A percentile compares a stretch with the other conserved stretches of the same genome.
phyloP scores from a whole-genome alignment of 2,329 filamentous ascomycete genomes.

The Phyllachora maydis region DNA sequence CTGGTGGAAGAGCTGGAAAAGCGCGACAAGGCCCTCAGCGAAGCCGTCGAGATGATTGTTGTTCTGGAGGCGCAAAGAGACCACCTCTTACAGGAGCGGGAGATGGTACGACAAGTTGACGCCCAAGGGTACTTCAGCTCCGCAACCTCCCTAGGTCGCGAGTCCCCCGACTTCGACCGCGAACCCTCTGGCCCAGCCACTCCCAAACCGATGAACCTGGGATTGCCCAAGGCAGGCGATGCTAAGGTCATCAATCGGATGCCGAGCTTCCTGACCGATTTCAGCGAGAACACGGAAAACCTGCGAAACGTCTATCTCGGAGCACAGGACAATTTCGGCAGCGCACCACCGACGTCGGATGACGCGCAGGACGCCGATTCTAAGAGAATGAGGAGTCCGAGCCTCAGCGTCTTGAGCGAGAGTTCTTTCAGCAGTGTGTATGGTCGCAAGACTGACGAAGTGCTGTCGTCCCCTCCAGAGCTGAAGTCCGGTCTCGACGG shows the following conservation, averaged over 20 bases:
- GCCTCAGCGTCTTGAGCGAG: constrained; percentile 43
- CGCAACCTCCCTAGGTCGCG: constrained; percentile 10
- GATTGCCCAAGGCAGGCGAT: constrained; percentile 9
- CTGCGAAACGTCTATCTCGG: constrained; percentile 37
- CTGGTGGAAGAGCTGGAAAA: constrained; percentile 32
- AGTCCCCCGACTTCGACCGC: constrained; percentile 6
- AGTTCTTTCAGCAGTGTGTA: constrained; percentile 48
- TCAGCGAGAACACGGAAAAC: constrained; percentile 36
- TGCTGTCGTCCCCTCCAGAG: too few relatives aligned
- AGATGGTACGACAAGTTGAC: constrained; percentile 29
- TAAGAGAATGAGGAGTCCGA: constrained; percentile 31
- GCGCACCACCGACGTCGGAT: constrained; percentile 25
- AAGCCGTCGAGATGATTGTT: constrained; percentile 51
- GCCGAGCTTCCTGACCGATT: constrained; percentile 44
- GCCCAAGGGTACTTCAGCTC: constrained; percentile 15
- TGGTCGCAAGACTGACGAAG: constrained; percentile 18
- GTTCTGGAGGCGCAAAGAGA: constrained; percentile 38
- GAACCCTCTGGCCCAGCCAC: too few relatives aligned
- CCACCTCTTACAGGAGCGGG: constrained; percentile 27
- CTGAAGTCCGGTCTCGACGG: too few relatives aligned
- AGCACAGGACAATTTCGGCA: constrained; percentile 24
- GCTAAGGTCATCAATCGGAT: constrained; percentile 26
- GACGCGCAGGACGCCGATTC: constrained; percentile 16
- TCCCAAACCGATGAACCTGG: constrained; percentile 5
- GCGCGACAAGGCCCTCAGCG: constrained; percentile 47